Evolutionary conservation across 2,329 filamentous ascomycete genomes (phyloP), one percentile per base, ranked within the genome.

Genomic region (Scytalidium sp.): DNA sequence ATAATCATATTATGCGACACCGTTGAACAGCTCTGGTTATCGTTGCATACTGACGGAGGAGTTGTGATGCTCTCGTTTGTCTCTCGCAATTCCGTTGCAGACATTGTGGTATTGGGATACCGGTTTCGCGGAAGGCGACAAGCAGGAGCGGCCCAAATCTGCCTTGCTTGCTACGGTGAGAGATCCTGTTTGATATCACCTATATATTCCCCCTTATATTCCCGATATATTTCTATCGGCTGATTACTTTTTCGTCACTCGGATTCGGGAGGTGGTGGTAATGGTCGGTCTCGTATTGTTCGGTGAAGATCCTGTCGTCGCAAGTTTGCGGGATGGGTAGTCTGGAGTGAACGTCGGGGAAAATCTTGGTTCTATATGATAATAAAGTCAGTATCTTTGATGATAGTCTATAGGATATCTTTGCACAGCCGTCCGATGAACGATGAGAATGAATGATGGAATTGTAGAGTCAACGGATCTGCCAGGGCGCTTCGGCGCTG

Each of bases 51-150:
- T 43, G 54, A 51, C 43, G 63, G 60, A 46, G 64, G 64, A 49
- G 64, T 65, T 50, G 53, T 53, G 54, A 59, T 59, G 50, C 61
- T 55, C 15, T 59, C 53, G 19, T 56, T 56, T 41, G 44, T 54
- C 52, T 46, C 55, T 44, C 54, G 52, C 43, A 50, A 55, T 50
- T 60, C 54, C 54, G 58, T 60, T 11, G 51, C 58, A 42, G 56
- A 48, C 58, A 60, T 62, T 57, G 57, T 56, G 45, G 60, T 55
- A 41, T 46, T 52, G 41, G 56, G 60, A 61, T 60, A 61, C 61
- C 62, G 60, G 59, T 52, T 52, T 54, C 46, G 40, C 53, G 52
- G 50, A 49, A 36, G 32, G 32, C 11, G 32, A 36, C 8, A 50
- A 45, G 54, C 47, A 29, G 53, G 51, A 44, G 57, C 22, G 27